Evolutionary conservation across 2,329 filamentous ascomycete species (phyloP).

Genomic region (Claviceps sp.): DNA sequence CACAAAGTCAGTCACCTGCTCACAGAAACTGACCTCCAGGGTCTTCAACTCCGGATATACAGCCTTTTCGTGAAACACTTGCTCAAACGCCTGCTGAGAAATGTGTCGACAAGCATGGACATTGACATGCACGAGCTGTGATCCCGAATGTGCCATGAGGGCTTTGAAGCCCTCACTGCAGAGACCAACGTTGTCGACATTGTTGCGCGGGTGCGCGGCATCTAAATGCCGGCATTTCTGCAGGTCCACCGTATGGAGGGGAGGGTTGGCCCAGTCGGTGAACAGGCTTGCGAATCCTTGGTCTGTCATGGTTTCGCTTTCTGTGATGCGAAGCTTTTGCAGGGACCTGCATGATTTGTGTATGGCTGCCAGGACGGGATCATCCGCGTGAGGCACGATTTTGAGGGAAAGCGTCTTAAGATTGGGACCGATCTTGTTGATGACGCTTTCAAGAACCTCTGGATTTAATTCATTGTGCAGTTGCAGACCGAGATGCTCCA

Average conservation of each 20-base stretch:
- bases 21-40: conserved; percentile 68
- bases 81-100: conserved; percentile 54
- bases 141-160: conserved; percentile 72
- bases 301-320: conserved; percentile 66
- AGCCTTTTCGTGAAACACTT: conserved; percentile 51
- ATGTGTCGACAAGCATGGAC: conserved; percentile 81
- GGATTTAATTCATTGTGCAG: conserved; percentile 44
- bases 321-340: conserved; percentile 66
- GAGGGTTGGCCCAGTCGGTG: conserved; percentile 58
- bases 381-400: conserved; percentile 51
- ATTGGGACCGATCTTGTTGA: conserved; percentile 47
- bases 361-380: conserved; percentile 56
- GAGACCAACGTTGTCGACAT: conserved; percentile 55
- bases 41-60: conserved; percentile 54
- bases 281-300: conserved; percentile 61
- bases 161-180: conserved; percentile 64
- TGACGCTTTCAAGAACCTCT: conserved; percentile 44
- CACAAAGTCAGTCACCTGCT: conserved; percentile 51
- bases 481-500: conserved; percentile 66
- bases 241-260: conserved; percentile 59
- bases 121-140: conserved; percentile 52
- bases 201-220: conserved; percentile 51
- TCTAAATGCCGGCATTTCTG: conserved; percentile 68
- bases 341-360: conserved; percentile 56
- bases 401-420: conserved; percentile 71